These are phyloP conservation scores for Oryza punctata DNA, from an alignment of 176 grass and related monocot species.

Conservation along the genomic window DNA sequence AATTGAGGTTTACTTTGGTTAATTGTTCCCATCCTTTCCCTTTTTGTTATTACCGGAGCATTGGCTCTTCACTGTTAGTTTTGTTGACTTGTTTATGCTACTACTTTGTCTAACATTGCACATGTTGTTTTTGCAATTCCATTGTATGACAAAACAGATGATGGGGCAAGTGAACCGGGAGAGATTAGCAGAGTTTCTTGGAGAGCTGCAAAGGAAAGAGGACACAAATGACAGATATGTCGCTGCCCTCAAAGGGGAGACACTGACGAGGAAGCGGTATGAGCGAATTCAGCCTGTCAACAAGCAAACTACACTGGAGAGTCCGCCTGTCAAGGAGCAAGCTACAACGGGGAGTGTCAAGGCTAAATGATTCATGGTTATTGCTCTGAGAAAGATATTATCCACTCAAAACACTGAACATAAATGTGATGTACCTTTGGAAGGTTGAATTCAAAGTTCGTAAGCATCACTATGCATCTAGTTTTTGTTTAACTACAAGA, in stretches of 20 bases:
- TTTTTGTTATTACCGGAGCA: background rate
- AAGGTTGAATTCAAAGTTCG: background rate
- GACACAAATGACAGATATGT: slow-evolving; percentile 83
- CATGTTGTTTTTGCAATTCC: background rate
- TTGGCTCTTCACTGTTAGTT: background rate
- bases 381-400: background rate
- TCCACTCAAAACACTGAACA: background rate
- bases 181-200: slow-evolving; percentile 90
- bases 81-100: background rate
- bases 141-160: slow-evolving; percentile 51
- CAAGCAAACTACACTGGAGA: slow-evolving; percentile 26
- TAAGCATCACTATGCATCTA: background rate
- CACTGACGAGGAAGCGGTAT: slow-evolving; percentile 78
- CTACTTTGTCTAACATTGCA: background rate
- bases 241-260: slow-evolving; percentile 89
- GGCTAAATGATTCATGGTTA: slow-evolving; percentile 45
- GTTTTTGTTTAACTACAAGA: background rate
- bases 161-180: slow-evolving; percentile 93
- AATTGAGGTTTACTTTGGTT: background rate
- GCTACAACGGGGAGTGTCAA: slow-evolving; percentile 44
- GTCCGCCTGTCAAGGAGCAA: slow-evolving; percentile 28
- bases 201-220: slow-evolving; percentile 83
- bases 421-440: background rate
- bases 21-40: background rate
- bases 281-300: slow-evolving; percentile 66